These are phyloP conservation scores for Venturia carpophila DNA, from an alignment of 2,329 filamentous ascomycete genomes.

Conservation along the genomic window DNA sequence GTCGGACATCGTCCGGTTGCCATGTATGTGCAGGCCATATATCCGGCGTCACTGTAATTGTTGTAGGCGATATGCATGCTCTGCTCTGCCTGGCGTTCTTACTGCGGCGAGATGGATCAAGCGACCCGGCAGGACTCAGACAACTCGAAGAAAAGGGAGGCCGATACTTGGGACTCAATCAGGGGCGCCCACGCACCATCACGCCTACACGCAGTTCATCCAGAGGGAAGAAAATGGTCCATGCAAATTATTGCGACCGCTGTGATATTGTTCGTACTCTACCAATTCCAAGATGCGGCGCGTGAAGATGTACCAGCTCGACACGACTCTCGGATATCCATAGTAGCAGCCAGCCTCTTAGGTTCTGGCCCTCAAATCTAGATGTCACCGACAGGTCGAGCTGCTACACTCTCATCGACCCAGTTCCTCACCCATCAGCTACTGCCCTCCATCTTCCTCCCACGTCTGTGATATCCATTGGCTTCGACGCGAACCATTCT, in stretches of 20 bases:
- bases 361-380: not conserved
- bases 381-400: not conserved
- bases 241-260: not conserved
- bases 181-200: not conserved
- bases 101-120: not conserved
- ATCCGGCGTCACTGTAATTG: too few species aligned
- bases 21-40: too few species aligned
- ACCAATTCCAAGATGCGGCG: not conserved
- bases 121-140: not conserved
- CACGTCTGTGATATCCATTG: not conserved
- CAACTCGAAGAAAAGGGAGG: not conserved
- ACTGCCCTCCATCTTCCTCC: not conserved
- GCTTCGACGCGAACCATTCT: conserved; percentile 1
- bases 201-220: not conserved
- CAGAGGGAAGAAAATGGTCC: not conserved
- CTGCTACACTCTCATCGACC: not conserved
- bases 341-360: not conserved
- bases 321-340: not conserved
- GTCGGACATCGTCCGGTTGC: too few species aligned
- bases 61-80: not conserved
- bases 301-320: not conserved
- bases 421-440: not conserved
- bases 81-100: not conserved
- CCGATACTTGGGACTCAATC: not conserved
- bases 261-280: conserved; percentile 4